Conservation (phyloP, 2,329 filamentous ascomycete genomes). For the Aureobasidium musti region DNA sequence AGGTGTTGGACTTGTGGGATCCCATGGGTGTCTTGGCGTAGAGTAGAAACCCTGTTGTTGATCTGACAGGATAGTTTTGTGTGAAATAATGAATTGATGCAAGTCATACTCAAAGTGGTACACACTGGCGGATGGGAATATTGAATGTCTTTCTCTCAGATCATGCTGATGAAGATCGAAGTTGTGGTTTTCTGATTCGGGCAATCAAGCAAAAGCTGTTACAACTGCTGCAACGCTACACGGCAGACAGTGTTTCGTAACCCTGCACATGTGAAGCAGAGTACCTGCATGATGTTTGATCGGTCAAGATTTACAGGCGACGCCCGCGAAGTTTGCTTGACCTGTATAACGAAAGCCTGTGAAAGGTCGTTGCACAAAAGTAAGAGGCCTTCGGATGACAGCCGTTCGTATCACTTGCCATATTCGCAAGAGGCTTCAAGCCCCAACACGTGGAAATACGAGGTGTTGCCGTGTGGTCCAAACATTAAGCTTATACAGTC, state of each 20-base stretch:
- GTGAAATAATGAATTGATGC: constrained; percentile 4
- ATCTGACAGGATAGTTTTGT: neutral
- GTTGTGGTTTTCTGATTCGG: neutral
- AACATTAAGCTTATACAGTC: constrained; percentile 26
- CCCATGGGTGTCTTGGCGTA: constrained; percentile 41
- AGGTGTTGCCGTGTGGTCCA: constrained; percentile 17
- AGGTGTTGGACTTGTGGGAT: constrained; percentile 62
- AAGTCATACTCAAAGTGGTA: neutral
- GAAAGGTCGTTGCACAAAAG: neutral
- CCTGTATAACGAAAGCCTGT: neutral
- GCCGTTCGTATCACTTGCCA: constrained; percentile 19
- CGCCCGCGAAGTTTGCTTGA: constrained; percentile 12
- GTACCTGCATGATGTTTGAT: constrained; percentile 23
- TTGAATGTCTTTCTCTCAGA: neutral
- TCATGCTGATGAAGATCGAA: neutral
- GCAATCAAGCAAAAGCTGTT: constrained; percentile 8
- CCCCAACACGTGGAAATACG: constrained; percentile 20
- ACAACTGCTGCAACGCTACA: constrained; percentile 16
- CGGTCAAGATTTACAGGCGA: neutral
- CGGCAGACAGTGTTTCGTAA: neutral
- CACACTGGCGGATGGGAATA: neutral
- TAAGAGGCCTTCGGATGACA: neutral
- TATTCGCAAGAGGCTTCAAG: neutral
- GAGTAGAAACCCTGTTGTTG: neutral
- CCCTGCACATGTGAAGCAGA: neutral